Percentiles rank a stretch among this genome's conserved stretches.
Evolutionary conservation across 768 basidiomycete species (phyloP).

Genomic region (Astraeus odoratus): DNA sequence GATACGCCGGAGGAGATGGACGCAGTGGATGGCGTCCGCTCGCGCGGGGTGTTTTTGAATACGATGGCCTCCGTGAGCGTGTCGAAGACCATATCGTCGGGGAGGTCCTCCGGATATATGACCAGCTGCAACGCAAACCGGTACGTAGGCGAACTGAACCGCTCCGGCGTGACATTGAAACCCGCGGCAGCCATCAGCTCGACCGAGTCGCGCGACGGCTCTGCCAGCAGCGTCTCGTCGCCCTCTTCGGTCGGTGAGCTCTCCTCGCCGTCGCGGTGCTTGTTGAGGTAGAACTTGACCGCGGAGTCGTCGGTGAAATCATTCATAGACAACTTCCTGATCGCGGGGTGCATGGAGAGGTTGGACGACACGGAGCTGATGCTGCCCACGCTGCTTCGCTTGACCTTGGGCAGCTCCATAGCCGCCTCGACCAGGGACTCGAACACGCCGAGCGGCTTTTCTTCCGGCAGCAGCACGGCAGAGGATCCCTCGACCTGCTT

Average conservation of each 20-base stretch:
- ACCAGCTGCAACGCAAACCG: slow-evolving; percentile 82
- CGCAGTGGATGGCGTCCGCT: slow-evolving; percentile 37
- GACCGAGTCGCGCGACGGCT: slow-evolving; percentile 29
- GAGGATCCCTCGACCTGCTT: slow-evolving; percentile 89
- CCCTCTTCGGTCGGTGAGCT: slow-evolving; percentile 41
- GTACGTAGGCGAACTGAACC: slow-evolving; percentile 77
- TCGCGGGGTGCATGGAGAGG: slow-evolving; percentile 91
- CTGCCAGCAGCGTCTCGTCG: slow-evolving; percentile 34
- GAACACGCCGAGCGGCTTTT: slow-evolving; percentile 86
- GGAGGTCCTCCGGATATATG: slow-evolving; percentile 86
- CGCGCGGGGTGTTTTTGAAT: slow-evolving; percentile 67
- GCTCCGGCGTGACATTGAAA: slow-evolving; percentile 52
- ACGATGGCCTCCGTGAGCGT: slow-evolving; percentile 89
- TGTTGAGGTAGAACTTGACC: slow-evolving; percentile 93
- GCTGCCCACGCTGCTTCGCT: slow-evolving; percentile 87
- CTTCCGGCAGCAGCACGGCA: slow-evolving; percentile 60
- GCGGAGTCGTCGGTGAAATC: slow-evolving; percentile 96
- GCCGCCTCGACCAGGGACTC: slow-evolving; percentile 78
- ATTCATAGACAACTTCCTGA: slow-evolving; percentile 90
- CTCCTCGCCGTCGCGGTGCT: slow-evolving; percentile 42
- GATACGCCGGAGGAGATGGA: slow-evolving; percentile 48
- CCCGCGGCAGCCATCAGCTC: slow-evolving; percentile 19
- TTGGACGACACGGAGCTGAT: slow-evolving; percentile 92
- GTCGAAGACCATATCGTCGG: slow-evolving; percentile 93
- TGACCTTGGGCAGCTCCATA: slow-evolving; percentile 80